phyloP scores from a whole-genome alignment of 2,329 filamentous ascomycete species.

The Colletotrichum camelliae region DNA sequence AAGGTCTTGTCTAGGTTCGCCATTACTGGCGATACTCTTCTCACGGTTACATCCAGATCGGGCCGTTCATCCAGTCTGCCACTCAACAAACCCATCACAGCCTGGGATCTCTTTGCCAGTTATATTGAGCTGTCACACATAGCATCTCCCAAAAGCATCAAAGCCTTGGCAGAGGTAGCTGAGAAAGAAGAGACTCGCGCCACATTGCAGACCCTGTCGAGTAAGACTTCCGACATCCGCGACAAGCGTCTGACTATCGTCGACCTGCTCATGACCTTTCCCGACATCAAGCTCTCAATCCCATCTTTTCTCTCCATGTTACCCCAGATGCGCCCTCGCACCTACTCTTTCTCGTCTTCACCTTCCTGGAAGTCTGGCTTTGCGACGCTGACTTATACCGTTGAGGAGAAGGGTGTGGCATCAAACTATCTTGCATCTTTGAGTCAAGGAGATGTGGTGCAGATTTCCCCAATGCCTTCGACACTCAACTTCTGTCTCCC shows the following conservation, averaged over 20 bases:
- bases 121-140: not conserved
- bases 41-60: not conserved
- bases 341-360: slow-evolving; percentile 73
- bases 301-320: not conserved
- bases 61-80: not conserved
- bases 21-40: not conserved
- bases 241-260: not conserved
- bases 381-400: slow-evolving; percentile 71
- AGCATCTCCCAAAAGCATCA: not conserved
- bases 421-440: slow-evolving; percentile 56
- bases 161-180: not conserved
- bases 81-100: not conserved
- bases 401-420: slow-evolving; percentile 65
- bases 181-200: not conserved
- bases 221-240: not conserved
- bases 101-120: not conserved
- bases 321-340: not conserved
- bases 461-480: slow-evolving; percentile 41
- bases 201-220: not conserved
- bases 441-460: slow-evolving; percentile 31
- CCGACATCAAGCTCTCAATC: not conserved
- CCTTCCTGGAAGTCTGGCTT: slow-evolving; percentile 63
- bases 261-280: not conserved
- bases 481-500: slow-evolving; percentile 53
- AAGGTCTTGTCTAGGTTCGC: not conserved